A percentile compares a stretch with the other conserved stretches of the same genome.
Conservation (phyloP, 164 flowering plant genomes). For the Chimonanthus praecox region DNA sequence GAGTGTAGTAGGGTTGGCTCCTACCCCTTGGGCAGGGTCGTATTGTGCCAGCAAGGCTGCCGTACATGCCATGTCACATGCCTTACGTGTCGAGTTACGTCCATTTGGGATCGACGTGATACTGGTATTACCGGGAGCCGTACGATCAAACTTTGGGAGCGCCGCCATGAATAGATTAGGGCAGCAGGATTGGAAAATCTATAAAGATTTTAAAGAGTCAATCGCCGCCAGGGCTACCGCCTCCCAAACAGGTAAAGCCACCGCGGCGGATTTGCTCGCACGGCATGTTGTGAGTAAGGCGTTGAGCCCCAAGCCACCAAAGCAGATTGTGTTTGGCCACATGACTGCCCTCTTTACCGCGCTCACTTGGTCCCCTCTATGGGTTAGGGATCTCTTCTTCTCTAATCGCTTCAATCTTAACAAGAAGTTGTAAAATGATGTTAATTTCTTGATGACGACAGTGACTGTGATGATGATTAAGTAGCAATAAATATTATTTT, state of each 20-base stretch:
- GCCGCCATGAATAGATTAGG: slow-evolving; percentile 29
- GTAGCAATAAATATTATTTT: too few relatives aligned
- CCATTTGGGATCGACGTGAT: slow-evolving; percentile 63
- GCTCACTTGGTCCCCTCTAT: slow-evolving; percentile 52
- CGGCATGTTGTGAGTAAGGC: slow-evolving; percentile 51
- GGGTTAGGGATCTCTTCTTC: slow-evolving; percentile 60
- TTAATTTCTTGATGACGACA: neutral
- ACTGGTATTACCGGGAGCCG: slow-evolving; percentile 48
- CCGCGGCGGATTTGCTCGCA: slow-evolving; percentile 46
- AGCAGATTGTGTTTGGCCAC: slow-evolving; percentile 50
- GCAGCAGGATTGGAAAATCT: slow-evolving; percentile 47
- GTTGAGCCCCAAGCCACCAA: slow-evolving; percentile 52
- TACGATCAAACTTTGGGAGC: slow-evolving; percentile 47
- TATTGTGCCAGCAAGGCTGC: slow-evolving; percentile 61
- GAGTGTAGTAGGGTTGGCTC: slow-evolving; percentile 48
- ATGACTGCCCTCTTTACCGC: slow-evolving; percentile 47
- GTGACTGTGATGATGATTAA: neutral
- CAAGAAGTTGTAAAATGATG: slow-evolving; percentile 10
- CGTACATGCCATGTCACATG: slow-evolving; percentile 49
- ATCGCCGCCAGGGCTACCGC: slow-evolving; percentile 53
- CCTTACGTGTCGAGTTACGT: slow-evolving; percentile 44
- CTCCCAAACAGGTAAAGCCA: slow-evolving; percentile 52
- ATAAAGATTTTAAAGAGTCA: slow-evolving; percentile 40
- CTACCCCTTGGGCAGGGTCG: slow-evolving; percentile 74
- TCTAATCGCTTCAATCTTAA: slow-evolving; percentile 31